Evolutionary conservation across 176 grass and related monocot species (phyloP), one percentile per base, ranked within the genome.

Genomic region (Saccharum officinarum): DNA sequence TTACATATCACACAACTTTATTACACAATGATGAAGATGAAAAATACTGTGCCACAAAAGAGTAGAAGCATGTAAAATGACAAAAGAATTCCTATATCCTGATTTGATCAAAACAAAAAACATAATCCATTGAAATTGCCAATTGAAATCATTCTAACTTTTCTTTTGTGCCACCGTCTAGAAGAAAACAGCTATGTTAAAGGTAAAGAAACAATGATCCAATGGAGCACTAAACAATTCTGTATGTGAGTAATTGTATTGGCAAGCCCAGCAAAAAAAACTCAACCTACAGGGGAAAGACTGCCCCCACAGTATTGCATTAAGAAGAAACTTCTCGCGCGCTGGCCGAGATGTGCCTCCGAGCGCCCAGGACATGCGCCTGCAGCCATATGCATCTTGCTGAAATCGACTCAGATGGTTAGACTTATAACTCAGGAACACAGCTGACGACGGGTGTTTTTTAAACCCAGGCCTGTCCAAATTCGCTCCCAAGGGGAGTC

Each of bases 191-290:
- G 31, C 49, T 10, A 11, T 9, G 5, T 74, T 68, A 14, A 72
- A 63, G 31, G n/a, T 33, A 76, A 31, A 82, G 62, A 11, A 85
- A 77, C 31, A 81, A 38, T 81, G 45, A 54, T 69, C 20, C 12
- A 23, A 17, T 8, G 13, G 64, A 40, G 44, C 8, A 77, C 6
- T 22, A 13, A 77, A 68, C 2, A 11, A 20, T 49, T 77, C 1
- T 26, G 20, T 49, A 38, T 47, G 62, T 66, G n/a, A 63, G 20
- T 20, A 52, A 75, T 8, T 84, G 31, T 69, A 67, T 65, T 16
- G n/a, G 60, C 7, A 74, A n/a, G 16, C 22, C 55, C 22, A 59
- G 1, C 20, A 59, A 8, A 22, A 59, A 59, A n/a, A n/a, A 55
- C 52, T 20, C 52, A 22, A 22, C 17, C 52, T 8, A 20, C 0